Conservation (phyloP, 257 asterid genomes). For the Fraxinus pennsylvanica region DNA sequence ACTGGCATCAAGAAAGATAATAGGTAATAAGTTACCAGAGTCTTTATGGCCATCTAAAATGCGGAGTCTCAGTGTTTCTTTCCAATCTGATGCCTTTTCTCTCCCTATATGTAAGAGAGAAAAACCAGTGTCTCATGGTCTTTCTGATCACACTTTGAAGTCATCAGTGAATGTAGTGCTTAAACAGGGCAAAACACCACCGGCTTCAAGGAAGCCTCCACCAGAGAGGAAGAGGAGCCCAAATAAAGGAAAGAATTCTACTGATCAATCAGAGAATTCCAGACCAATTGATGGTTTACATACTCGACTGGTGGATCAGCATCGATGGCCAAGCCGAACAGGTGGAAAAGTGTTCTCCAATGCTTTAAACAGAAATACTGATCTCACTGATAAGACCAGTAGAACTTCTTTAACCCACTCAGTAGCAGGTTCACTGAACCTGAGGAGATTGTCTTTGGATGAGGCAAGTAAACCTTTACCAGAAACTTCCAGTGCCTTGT, state of each 20-base stretch:
- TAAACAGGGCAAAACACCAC: constrained; percentile 45
- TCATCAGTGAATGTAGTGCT: constrained; percentile 55
- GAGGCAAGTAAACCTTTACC: constrained; percentile 52
- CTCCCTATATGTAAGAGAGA: constrained; percentile 63
- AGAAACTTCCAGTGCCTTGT: constrained; percentile 62
- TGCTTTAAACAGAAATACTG: constrained; percentile 48
- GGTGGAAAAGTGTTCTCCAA: constrained; percentile 48
- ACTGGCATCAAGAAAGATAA: constrained; percentile 48
- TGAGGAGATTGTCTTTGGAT: constrained; percentile 64
- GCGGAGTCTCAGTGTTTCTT: constrained; percentile 77
- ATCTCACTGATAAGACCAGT: constrained; percentile 53
- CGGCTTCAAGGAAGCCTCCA: constrained; percentile 57
- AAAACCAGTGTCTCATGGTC: constrained; percentile 47
- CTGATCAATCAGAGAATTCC: constrained; percentile 75
- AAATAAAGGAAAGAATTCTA: constrained; percentile 56
- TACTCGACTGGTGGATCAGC: constrained; percentile 66
- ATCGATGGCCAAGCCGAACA: constrained; percentile 80
- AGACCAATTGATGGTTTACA: constrained; percentile 60
- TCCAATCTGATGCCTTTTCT: constrained; percentile 62
- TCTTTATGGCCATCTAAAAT: constrained; percentile 78
- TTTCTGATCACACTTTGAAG: constrained; percentile 58
- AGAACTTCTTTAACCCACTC: constrained; percentile 39
- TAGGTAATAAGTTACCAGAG: constrained; percentile 60
- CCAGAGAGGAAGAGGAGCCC: constrained; percentile 80
- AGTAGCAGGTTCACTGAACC: constrained; percentile 43